phyloP scores from a whole-genome alignment of 176 grass and related monocot species.

The Rhynchospora tenuis region DNA sequence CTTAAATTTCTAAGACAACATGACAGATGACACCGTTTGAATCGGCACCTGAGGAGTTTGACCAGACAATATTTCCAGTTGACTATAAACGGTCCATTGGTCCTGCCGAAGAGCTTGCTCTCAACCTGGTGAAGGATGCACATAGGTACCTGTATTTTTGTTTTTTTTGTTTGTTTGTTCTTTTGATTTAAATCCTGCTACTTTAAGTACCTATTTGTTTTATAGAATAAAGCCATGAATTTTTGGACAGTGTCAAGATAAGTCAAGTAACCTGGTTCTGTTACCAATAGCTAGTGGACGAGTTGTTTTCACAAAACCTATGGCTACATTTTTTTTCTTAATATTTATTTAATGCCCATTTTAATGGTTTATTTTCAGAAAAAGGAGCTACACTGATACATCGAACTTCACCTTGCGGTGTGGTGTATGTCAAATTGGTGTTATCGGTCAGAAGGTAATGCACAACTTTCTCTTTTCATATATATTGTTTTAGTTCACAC shows the following conservation, averaged over 20 bases:
- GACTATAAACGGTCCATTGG: slow-evolving; percentile 56
- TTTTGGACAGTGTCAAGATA: neutral
- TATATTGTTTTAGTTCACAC: neutral
- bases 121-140: slow-evolving; percentile 70
- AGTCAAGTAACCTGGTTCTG: neutral
- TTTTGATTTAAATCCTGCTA: neutral
- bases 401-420: slow-evolving; percentile 84
- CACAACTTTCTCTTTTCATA: neutral
- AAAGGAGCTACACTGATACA: slow-evolving; percentile 86
- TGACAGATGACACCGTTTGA: slow-evolving; percentile 83
- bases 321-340: neutral
- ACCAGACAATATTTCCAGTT: slow-evolving; percentile 85
- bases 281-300: neutral
- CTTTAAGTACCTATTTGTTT: neutral
- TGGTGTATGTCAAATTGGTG: slow-evolving; percentile 84
- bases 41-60: slow-evolving; percentile 85
- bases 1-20: slow-evolving; percentile 5
- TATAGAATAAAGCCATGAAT: neutral
- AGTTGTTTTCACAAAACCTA: neutral
- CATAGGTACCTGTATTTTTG: slow-evolving; percentile 43
- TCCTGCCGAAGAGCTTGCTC: slow-evolving; percentile 60
- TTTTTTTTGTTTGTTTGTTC: neutral
- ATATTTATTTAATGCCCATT: neutral
- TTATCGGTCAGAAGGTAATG: slow-evolving; percentile 71
- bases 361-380: slow-evolving; percentile 35